Evolutionary conservation across 2,329 filamentous ascomycete genomes (phyloP).

Genomic region (Epichloe aotearoae): DNA sequence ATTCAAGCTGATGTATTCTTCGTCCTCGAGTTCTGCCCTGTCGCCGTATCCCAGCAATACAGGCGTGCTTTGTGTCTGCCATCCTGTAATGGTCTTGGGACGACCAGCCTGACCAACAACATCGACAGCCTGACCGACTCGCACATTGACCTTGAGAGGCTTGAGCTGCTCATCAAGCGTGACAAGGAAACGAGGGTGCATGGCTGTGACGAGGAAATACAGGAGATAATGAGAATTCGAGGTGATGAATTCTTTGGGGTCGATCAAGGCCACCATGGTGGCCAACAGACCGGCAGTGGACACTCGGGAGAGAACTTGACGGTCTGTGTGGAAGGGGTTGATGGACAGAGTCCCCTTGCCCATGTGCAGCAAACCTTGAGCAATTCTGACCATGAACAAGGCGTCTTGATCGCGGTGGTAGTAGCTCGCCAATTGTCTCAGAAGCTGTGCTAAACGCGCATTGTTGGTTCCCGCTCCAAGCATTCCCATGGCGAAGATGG

Average conservation of each 20-base stretch:
- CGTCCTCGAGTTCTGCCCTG: slow-evolving; percentile 90
- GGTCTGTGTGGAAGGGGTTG: slow-evolving; percentile 98
- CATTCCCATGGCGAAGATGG: slow-evolving; percentile 98
- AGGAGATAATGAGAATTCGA: slow-evolving; percentile 73
- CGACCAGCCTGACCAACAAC: slow-evolving; percentile 94
- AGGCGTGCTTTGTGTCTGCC: slow-evolving; percentile 99
- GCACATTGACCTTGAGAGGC: slow-evolving; percentile 88
- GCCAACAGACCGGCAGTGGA: slow-evolving; percentile 80
- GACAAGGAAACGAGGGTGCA: slow-evolving; percentile 92
- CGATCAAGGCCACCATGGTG: slow-evolving; percentile 85
- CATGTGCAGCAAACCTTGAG: slow-evolving; percentile 95
- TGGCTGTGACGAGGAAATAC: slow-evolving; percentile 92
- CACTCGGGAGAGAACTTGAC: slow-evolving; percentile 86
- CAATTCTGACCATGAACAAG: slow-evolving; percentile 97
- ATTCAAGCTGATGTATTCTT: slow-evolving; percentile 88
- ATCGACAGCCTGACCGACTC: slow-evolving; percentile 94
- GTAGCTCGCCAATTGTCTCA: slow-evolving; percentile 91
- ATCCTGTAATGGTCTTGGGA: slow-evolving; percentile 97
- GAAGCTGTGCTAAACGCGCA: slow-evolving; percentile 82
- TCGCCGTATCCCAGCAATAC: slow-evolving; percentile 91
- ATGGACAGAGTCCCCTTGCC: slow-evolving; percentile 94
- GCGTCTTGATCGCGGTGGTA: slow-evolving; percentile 95
- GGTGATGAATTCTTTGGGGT: slow-evolving; percentile 74
- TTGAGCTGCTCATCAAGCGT: slow-evolving; percentile 91
- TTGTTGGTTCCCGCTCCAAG: slow-evolving; percentile 97